These are phyloP conservation scores for Solanum acaule DNA, from an alignment of 257 asterid genomes.

Conservation along the genomic window DNA sequence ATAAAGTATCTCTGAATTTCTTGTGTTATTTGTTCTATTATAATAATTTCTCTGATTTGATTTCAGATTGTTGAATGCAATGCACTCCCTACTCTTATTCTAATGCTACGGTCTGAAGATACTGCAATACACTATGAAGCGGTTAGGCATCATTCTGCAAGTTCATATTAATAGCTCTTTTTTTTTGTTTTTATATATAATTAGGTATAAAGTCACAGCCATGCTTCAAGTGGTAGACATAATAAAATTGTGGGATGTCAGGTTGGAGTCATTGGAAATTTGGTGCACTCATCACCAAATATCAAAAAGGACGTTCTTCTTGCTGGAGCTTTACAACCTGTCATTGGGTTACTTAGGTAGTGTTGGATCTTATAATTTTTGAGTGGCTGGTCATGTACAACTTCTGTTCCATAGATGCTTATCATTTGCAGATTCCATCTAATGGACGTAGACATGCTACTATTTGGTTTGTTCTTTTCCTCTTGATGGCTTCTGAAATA, in stretches of 20 bases:
- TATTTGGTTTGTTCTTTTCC: background rate
- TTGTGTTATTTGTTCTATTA: background rate
- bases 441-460: background rate
- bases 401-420: background rate
- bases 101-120: slow-evolving; percentile 94
- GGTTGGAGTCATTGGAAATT: slow-evolving; percentile 98
- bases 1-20: background rate
- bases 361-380: background rate
- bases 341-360: slow-evolving; percentile 91
- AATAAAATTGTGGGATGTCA: slow-evolving; percentile 24
- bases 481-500: background rate
- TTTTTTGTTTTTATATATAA: background rate
- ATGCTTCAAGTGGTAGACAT: background rate
- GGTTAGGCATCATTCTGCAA: slow-evolving; percentile 33
- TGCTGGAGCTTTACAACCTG: slow-evolving; percentile 99
- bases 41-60: background rate
- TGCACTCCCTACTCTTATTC: slow-evolving; percentile 90
- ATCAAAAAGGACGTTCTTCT: slow-evolving; percentile 91
- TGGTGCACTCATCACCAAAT: slow-evolving; percentile 96
- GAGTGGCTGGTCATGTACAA: background rate
- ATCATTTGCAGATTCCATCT: background rate
- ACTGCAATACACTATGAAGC: slow-evolving; percentile 98
- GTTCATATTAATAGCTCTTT: background rate
- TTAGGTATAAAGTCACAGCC: background rate
- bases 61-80: slow-evolving; percentile 94